Percentiles rank a stretch among this genome's conserved stretches.
These are phyloP conservation scores for Pelargonium cotyledonis DNA, from an alignment of 441 rosid species.

Conservation along the genomic window DNA sequence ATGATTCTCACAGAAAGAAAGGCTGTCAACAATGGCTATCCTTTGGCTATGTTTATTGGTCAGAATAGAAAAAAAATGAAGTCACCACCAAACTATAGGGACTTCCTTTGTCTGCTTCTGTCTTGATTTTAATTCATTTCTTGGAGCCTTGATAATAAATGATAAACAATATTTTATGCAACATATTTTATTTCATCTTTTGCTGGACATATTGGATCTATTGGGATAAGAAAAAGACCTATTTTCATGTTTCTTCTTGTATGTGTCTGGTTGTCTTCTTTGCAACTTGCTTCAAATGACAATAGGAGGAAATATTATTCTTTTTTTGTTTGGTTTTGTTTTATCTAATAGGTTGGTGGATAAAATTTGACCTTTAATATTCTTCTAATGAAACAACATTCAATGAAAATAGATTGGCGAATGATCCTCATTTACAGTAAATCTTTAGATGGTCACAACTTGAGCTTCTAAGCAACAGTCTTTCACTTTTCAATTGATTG, in stretches of 20 bases:
- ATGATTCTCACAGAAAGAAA: neutral
- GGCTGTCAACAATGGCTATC: neutral
- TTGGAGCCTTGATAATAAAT: neutral
- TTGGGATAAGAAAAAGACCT: neutral
- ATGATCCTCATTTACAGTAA: too few species aligned
- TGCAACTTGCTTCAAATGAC: conserved; percentile 1
- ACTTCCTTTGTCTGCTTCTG: neutral
- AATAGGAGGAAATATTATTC: neutral
- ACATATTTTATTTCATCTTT: neutral
- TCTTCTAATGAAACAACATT: too few species aligned
- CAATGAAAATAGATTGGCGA: too few species aligned
- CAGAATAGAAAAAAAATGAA: neutral
- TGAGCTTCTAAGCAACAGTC: too few species aligned
- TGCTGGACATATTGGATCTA: neutral
- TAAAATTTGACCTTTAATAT: too few species aligned
- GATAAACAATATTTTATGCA: neutral
- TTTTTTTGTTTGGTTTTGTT: too few species aligned
- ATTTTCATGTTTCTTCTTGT: neutral
- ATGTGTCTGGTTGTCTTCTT: conserved; percentile 1
- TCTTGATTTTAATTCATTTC: neutral
- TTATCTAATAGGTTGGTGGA: neutral
- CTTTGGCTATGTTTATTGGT: neutral
- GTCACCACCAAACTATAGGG: neutral
- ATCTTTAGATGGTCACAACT: too few species aligned
- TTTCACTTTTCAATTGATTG: too few species aligned